phyloP scores from a whole-genome alignment of 768 basidiomycete species.

The Macrolepiota dolichaula region DNA sequence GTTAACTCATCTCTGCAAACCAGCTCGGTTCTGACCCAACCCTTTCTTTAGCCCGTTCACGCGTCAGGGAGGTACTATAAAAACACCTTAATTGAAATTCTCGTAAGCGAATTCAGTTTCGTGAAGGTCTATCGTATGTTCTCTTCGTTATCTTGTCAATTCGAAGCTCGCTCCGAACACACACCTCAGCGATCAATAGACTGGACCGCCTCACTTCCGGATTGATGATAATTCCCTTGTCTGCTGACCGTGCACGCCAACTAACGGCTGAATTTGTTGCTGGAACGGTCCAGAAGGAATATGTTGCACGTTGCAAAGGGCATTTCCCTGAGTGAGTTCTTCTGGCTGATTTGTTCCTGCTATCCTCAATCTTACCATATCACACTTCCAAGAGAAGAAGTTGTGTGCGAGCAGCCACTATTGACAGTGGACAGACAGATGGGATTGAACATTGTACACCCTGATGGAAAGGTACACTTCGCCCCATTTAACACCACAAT shows the following conservation, averaged over 20 bases:
- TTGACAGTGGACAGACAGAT: conserved; percentile 94
- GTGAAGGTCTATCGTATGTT: conserved; percentile 79
- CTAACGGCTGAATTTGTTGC: conserved; percentile 81
- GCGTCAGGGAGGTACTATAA: conserved; percentile 87
- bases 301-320: conserved; percentile 84
- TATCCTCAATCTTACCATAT: neutral
- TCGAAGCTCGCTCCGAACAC: conserved; percentile 8
- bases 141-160: neutral
- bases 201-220: conserved; percentile 94
- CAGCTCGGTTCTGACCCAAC: conserved; percentile 11
- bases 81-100: conserved; percentile 84
- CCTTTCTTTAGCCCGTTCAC: conserved; percentile 74
- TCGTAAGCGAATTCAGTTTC: conserved; percentile 81
- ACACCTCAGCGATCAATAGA: conserved; percentile 80
- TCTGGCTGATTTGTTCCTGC: neutral
- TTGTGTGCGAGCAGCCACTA: conserved; percentile 82
- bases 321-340: conserved; percentile 76
- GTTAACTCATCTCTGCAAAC: conserved; percentile 9
- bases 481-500: neutral
- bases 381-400: conserved; percentile 54
- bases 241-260: conserved; percentile 59
- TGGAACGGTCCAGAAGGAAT: conserved; percentile 86
- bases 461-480: conserved; percentile 78
- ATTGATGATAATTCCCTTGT: conserved; percentile 88
- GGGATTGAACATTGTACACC: conserved; percentile 94